phyloP scores from a whole-genome alignment of 2,329 filamentous ascomycete species.

The Lasiodiplodia hormozganensis region DNA sequence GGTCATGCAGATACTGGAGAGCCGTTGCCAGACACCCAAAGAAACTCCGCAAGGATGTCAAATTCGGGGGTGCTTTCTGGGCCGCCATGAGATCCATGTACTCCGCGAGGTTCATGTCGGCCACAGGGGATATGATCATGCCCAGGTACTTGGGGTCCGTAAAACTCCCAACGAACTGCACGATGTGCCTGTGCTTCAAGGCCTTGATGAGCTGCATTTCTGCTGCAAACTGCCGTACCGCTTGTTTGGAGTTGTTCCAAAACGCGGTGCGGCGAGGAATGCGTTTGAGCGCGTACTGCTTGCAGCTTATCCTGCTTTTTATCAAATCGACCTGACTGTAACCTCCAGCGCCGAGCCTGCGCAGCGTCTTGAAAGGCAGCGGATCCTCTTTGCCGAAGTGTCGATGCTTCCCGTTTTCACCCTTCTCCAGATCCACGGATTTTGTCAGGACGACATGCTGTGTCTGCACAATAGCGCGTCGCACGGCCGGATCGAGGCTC shows the following conservation, averaged over 20 bases:
- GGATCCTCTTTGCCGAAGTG: conserved; percentile 35
- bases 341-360: conserved; percentile 36
- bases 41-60: conserved; percentile 39
- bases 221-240: conserved; percentile 36
- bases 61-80: background rate
- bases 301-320: conserved; percentile 36
- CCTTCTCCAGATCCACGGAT: conserved; percentile 33
- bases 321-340: conserved; percentile 38
- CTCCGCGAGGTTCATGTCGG: conserved; percentile 44
- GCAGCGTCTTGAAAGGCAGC: conserved; percentile 34
- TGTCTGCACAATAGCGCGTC: conserved; percentile 33
- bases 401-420: conserved; percentile 34
- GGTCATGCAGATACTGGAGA: conserved; percentile 34
- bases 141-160: conserved; percentile 41
- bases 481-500: conserved; percentile 32
- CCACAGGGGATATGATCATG: conserved; percentile 45
- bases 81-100: conserved; percentile 36
- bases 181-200: conserved; percentile 40
- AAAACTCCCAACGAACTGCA: conserved; percentile 42
- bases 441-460: conserved; percentile 30
- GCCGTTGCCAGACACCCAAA: conserved; percentile 46
- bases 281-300: conserved; percentile 42
- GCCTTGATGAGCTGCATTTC: conserved; percentile 41
- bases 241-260: conserved; percentile 29
- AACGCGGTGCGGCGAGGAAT: conserved; percentile 35